Evolutionary conservation across 371 early-diverging fungal species (phyloP), one percentile per base, ranked within the genome.

Genomic region (Syncephalastrum monosporum): DNA sequence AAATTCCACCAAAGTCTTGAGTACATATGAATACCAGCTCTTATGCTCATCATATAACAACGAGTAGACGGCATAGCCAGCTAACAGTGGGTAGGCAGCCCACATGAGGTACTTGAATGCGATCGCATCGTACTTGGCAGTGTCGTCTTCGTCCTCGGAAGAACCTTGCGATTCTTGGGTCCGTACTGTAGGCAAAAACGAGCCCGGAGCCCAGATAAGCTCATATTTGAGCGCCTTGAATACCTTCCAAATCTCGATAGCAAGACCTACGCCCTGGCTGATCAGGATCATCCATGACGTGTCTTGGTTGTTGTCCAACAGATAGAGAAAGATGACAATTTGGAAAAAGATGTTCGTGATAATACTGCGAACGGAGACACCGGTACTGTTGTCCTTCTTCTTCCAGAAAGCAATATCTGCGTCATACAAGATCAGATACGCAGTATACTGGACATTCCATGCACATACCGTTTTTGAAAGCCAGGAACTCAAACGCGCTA

Each of bases 331-430:
- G 57, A 94, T 92, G 56, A 97, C 81, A 25, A 88, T 69, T 64
- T 97, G 94, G 69, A 88, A 89, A 56, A 86, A 79, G 50, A 95
- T 86, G 55, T 97, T 93, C 57, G 91, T 68, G 29, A 92, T 59
- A 60, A 95, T 84, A 13, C 92, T 69, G 42, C 95, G 87, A 19
- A 95, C 87, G 0, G 93, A 93, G 14, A 97, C 81, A 54, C 97
- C 97, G 0, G 85, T 87, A 55, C 89, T 75, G 63, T 86, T 85
- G 51, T 87, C 85, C 65, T 90, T 89, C 61, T 85, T 83, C 48
- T 90, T 84, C 97, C 97, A 97, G 79, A 94, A 94, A 10, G 91
- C 75, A 61, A 96, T 91, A 68, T 95, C 94, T 91, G 63, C 6
- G 4, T 7, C 5, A 33, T 16, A 41, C n/a, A 44, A 53, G 23